phyloP scores from a whole-genome alignment of 768 basidiomycete genomes.

The Nidularia pulvinata region DNA sequence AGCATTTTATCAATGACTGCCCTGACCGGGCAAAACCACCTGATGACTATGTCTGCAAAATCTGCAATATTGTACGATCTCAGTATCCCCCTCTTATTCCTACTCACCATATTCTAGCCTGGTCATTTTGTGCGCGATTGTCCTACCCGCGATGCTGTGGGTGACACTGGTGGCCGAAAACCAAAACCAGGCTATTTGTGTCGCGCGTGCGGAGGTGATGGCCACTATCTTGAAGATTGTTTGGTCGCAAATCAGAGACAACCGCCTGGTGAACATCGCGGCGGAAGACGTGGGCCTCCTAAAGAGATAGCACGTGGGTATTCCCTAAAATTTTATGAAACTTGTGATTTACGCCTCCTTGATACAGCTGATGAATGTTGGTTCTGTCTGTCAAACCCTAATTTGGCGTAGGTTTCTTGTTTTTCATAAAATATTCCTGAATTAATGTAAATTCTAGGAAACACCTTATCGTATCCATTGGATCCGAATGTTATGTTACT shows the following conservation, averaged over 20 bases:
- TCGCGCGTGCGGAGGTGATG: slow-evolving; percentile 85
- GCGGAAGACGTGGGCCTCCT: slow-evolving; percentile 51
- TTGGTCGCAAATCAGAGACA: slow-evolving; percentile 60
- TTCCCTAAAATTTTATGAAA: not conserved
- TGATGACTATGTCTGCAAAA: slow-evolving; percentile 85
- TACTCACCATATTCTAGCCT: slow-evolving; percentile 34
- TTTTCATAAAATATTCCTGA: not conserved
- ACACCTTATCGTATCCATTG: slow-evolving; percentile 94
- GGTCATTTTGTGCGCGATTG: slow-evolving; percentile 92
- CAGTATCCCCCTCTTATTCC: slow-evolving; percentile 2
- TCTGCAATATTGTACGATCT: slow-evolving; percentile 66
- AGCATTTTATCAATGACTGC: slow-evolving; percentile 82
- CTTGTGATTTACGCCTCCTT: slow-evolving; percentile 1
- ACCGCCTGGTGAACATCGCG: slow-evolving; percentile 31
- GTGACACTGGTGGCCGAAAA: slow-evolving; percentile 83
- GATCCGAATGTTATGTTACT: slow-evolving; percentile 91
- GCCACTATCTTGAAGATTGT: slow-evolving; percentile 90
- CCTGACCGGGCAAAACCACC: slow-evolving; percentile 76
- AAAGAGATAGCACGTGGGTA: slow-evolving; percentile 83
- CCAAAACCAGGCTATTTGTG: slow-evolving; percentile 89
- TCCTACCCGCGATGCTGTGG: slow-evolving; percentile 73
- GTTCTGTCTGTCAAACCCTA: slow-evolving; percentile 98
- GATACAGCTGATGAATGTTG: slow-evolving; percentile 87
- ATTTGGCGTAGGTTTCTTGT: slow-evolving; percentile 56
- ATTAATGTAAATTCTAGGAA: slow-evolving; percentile 52